Evolutionary conservation across 2,329 filamentous ascomycete species (phyloP), one percentile per base, ranked within the genome.

Genomic region (Claviceps monticola): DNA sequence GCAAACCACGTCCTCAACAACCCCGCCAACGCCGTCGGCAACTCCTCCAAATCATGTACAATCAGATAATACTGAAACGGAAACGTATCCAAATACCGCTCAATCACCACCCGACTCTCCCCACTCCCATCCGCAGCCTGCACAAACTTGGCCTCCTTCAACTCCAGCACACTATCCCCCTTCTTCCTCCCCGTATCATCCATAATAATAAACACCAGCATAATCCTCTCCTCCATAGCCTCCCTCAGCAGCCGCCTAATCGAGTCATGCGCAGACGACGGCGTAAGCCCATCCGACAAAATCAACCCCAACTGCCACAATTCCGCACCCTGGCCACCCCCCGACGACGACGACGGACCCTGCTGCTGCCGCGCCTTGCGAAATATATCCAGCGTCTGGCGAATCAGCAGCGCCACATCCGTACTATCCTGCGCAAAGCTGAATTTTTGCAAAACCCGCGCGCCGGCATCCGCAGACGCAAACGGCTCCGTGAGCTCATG

Each of bases 121-220:
- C 44, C 44, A 14, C 26, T n/a, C 26, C 19, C 44, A 9, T 11
- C 44, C 26, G 39, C 47, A 26, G 87, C 83, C 54, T 77, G 78
- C 56, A 84, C 79, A 63, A 97, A 96, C 63, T 82, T 82, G 39
- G 89, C 91, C 67, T 89, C 84, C 66, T 89, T 88, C 60, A 97
- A 75, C 64, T 96, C 89, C 61, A 97, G 69, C 55, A 98, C 94
- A 60, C 82, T 86, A 55, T 80, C 76, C 46, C 75, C 76, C 63
- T 66, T 66, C 58, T 66, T 66, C 57, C 64, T 66, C 36, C 62
- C 61, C 19, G 69, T 71, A 59, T 80, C 76, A 71, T 98, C 93
- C 63, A 98, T 88, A 61, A 99, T 86, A 60, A 98, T 88, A 66
- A 98, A 99, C 5, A 98, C 91, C 56, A 97, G 83, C 88, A 98